Base-by-base conservation (phyloP, 116 monocot species). In the Iris pallida region DNA sequence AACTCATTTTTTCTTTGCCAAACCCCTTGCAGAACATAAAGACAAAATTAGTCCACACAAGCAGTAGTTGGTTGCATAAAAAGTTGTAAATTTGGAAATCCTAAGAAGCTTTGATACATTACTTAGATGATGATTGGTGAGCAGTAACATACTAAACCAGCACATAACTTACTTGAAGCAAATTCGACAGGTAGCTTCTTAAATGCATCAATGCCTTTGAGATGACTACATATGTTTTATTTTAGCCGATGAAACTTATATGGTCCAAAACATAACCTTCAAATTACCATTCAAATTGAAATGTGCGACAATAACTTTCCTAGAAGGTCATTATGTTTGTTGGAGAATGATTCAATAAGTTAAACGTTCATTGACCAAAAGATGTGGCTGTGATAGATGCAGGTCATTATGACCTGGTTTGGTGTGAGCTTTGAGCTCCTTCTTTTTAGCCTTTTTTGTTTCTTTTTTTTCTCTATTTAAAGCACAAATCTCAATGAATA, bases 261-360 rank as follows among this genome's bases (percentile, higher is more conserved):
- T 56, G 93, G 90, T 2, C 85, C 79, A 66, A 99, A 99, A 73
- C 92, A 92, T 73, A 92, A 69, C 46, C 97, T 81, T 53, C 92
- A 90, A 82, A 97, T 90, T 55, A 92, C 97, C 97, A 97, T 97
- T 81, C 92, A 71, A 66, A 92, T 97, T 59, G 97, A 97, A 65
- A 97, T 97, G 7, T 90, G 85, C 11, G 93, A 90, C 16, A 88
- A 76, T 56, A 99, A 72, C 68, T 88, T 93, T 67, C 90, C 90
- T 61, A 90, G 90, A 71, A 93, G 88, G 75, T 99, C 98, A 93
- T 93, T 2, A 93, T 99, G 63, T 99, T 92, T 73, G 97, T n/a
- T n/a, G n/a, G n/a, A n/a, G n/a, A n/a, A n/a, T n/a, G n/a, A n/a
- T n/a, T n/a, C n/a, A n/a, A n/a, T n/a, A n/a, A n/a, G n/a, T n/a